Base-by-base conservation (phyloP, 2,329 filamentous ascomycete species). In the Botryotinia calthae region DNA sequence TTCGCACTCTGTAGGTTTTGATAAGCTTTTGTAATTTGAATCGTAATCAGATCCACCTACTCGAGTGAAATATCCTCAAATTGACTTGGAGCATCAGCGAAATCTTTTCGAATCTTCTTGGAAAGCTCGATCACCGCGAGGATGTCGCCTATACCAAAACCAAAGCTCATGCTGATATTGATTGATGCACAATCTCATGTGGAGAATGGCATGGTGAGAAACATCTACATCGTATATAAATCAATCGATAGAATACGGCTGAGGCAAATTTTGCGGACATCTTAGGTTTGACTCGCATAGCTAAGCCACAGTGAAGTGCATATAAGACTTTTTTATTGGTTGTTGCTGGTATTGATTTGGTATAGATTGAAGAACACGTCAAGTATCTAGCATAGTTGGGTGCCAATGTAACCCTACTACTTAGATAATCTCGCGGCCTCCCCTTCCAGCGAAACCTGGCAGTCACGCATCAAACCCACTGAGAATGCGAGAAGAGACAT, bases 131-230 rank as follows among this genome's bases (percentile, higher is more conserved):
- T 74, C n/a, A 78, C 72, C 2, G 77, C 73, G 31, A 81, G 28
- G 63, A 80, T 78, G 65, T 81, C 80, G 28, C 79, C 79, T 44
- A 80, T 72, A 31, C 80, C 72, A 68, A 79, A 79, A 48, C 78
- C 78, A 72, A 82, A 81, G 65, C 80, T 81, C 80, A 81, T 81
- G 31, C 16, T 20, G n/a, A 6, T 37, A 25, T 51, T 14, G 22
- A 25, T 25, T 25, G 46, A 51, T 51, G 9, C 44, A 65, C 6
- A 1, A 37, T n/a, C 7, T 51, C 31, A 25, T 34, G 4, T 25
- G 44, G 16, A n/a, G 28, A n/a, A 51, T 22, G 3, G 37, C n/a
- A 37, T 7, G 34, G 34, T 18, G 14, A n/a, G 25, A 16, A 37
- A 51, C 6, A 37, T 25, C 4, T 48, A 14, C 2, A 20, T 31